Conservation (phyloP, 2,329 filamentous ascomycete species). For the Pleurostoma richardsiae region DNA sequence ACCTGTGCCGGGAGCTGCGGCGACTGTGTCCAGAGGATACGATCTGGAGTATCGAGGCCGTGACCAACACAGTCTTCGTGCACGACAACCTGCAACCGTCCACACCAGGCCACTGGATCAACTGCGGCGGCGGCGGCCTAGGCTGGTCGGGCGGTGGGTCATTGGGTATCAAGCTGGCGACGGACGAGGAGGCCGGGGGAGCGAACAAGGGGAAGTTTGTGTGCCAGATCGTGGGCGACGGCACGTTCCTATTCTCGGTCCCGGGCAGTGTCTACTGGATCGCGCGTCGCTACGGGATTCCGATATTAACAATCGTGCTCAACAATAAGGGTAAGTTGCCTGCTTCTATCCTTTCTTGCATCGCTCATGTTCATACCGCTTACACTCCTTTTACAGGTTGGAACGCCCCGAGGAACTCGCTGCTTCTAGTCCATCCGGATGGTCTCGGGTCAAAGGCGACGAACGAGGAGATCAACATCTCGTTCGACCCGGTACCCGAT, state of each 20-base stretch:
- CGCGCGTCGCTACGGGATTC: conserved; percentile 38
- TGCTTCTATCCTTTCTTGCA: not conserved
- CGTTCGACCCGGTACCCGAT: conserved; percentile 52
- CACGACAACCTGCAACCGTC: conserved; percentile 63
- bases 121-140: conserved; percentile 47
- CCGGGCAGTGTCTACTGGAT: conserved; percentile 46
- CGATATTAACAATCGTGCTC: conserved; percentile 41
- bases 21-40: conserved; percentile 41
- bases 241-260: conserved; percentile 42
- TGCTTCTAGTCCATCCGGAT: conserved; percentile 53
- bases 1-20: conserved; percentile 30
- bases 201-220: conserved; percentile 36
- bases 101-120: conserved; percentile 44
- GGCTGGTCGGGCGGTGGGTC: conserved; percentile 49
- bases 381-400: conserved; percentile 32
- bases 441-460: conserved; percentile 47
- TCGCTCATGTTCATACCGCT: too few species aligned
- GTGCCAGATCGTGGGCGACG: conserved; percentile 44
- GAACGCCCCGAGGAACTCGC: conserved; percentile 54
- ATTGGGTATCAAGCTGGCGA: conserved; percentile 43
- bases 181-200: conserved; percentile 30
- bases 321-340: conserved; percentile 42
- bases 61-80: conserved; percentile 63
- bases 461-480: conserved; percentile 61
- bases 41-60: conserved; percentile 70